Conservation (phyloP, 345 rosid species). For the Euphorbia peplus region DNA sequence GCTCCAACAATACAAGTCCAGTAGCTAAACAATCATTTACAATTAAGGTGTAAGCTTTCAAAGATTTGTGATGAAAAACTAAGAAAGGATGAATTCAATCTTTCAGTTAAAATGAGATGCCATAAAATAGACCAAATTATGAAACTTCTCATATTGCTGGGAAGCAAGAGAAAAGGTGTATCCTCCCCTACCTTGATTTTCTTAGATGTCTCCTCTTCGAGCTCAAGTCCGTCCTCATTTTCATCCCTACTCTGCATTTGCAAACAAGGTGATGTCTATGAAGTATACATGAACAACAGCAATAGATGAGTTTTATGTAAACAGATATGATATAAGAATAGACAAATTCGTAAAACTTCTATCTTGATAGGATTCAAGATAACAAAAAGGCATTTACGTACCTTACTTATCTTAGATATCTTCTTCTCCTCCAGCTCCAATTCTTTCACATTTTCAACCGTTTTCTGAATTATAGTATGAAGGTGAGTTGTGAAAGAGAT, state of each 20-base stretch:
- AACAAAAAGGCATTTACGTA: background rate
- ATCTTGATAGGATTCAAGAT: background rate
- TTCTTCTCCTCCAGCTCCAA: constrained; percentile 29
- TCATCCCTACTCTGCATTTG: constrained; percentile 32
- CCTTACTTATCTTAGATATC: constrained; percentile 49
- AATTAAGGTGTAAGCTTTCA: background rate
- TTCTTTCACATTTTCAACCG: constrained; percentile 27
- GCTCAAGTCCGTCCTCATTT: constrained; percentile 26
- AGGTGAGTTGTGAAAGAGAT: background rate
- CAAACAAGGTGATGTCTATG: background rate
- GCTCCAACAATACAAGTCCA: background rate
- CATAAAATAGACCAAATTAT: background rate
- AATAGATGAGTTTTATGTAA: background rate
- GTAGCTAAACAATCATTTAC: background rate
- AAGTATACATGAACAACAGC: background rate
- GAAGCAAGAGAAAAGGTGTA: background rate
- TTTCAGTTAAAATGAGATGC: background rate
- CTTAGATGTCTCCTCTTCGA: constrained; percentile 34
- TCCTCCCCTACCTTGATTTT: constrained; percentile 44
- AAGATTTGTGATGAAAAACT: background rate
- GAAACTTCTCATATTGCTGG: background rate
- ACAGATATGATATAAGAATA: background rate
- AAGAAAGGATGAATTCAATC: background rate
- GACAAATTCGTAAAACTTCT: background rate
- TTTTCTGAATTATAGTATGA: constrained; percentile 27